Percentiles rank a stretch among this genome's conserved stretches.
phyloP scores from a whole-genome alignment of 345 rosid species.

The Dipteronia dyeriana region DNA sequence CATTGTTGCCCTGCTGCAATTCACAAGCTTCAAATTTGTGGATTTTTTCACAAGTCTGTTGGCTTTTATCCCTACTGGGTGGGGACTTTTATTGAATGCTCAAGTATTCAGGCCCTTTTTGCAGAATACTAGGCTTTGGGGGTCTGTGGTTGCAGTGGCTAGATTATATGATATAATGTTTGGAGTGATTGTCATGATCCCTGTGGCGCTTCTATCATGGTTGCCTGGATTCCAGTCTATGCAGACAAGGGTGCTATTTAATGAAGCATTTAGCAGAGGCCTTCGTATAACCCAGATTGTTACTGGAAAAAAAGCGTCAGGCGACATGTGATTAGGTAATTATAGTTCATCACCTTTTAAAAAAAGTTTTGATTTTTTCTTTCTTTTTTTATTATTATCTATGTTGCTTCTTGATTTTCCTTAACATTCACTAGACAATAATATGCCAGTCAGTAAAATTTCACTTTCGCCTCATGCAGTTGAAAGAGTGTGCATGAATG shows the following conservation, averaged over 20 bases:
- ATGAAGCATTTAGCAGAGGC: conserved; percentile 92
- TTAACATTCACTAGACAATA: not conserved
- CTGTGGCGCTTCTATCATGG: conserved; percentile 90
- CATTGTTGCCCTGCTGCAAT: conserved; percentile 62
- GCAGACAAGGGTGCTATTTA: conserved; percentile 87
- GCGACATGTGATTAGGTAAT: conserved; percentile 44
- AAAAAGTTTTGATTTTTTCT: not conserved
- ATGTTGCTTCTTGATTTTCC: not conserved
- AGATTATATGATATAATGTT: conserved; percentile 76
- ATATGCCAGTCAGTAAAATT: not conserved
- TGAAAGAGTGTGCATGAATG: not conserved
- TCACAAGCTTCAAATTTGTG: conserved; percentile 56
- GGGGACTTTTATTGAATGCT: conserved; percentile 80
- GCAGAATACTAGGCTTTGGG: conserved; percentile 65
- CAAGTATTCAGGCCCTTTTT: conserved; percentile 76
- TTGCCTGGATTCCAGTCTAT: conserved; percentile 91
- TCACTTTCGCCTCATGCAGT: not conserved
- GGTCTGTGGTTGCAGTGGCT: conserved; percentile 70
- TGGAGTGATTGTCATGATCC: conserved; percentile 79
- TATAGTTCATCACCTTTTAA: not conserved
- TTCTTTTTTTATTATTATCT: not conserved
- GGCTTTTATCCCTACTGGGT: conserved; percentile 92
- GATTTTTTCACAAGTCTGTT: conserved; percentile 77
- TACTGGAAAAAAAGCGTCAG: conserved; percentile 66
- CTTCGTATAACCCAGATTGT: conserved; percentile 82